Conservation (phyloP, 768 basidiomycete species). For the Lactarius indigo region DNA sequence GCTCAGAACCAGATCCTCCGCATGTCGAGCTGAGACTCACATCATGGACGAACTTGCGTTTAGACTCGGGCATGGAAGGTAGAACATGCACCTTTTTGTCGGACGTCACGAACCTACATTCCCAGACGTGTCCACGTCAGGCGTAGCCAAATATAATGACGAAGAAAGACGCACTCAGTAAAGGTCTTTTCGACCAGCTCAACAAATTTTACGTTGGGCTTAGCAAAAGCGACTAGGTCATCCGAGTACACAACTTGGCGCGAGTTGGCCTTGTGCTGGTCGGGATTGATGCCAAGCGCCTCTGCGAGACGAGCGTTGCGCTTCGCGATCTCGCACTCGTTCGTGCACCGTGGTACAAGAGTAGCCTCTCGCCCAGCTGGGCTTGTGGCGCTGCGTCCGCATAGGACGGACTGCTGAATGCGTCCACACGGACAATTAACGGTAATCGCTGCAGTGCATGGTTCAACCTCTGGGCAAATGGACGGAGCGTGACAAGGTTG, state of each 20-base stretch:
- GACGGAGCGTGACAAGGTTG: constrained; percentile 86
- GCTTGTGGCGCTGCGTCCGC: constrained; percentile 55
- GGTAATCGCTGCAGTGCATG: constrained; percentile 65
- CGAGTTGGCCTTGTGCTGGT: constrained; percentile 38
- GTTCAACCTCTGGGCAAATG: constrained; percentile 72
- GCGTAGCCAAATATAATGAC: constrained; percentile 19
- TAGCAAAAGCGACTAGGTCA: constrained; percentile 60
- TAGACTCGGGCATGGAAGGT: constrained; percentile 75
- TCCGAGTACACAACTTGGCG: constrained; percentile 51
- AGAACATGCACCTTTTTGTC: constrained; percentile 67
- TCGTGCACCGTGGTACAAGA: constrained; percentile 65
- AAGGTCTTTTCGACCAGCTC: constrained; percentile 76
- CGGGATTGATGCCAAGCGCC: constrained; percentile 78
- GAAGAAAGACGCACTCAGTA: constrained; percentile 53
- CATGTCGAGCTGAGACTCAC: constrained; percentile 39
- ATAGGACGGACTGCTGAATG: constrained; percentile 66
- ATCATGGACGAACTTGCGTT: constrained; percentile 80
- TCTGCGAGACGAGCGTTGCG: constrained; percentile 87
- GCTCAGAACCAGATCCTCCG: constrained; percentile 6
- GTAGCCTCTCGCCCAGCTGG: constrained; percentile 41
- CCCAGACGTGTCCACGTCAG: not conserved
- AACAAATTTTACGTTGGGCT: constrained; percentile 63
- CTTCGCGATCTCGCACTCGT: constrained; percentile 80
- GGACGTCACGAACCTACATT: constrained; percentile 60
- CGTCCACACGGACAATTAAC: constrained; percentile 83